Evolutionary conservation across 768 basidiomycete genomes (phyloP).

Genomic region (Boletus patriciae): DNA sequence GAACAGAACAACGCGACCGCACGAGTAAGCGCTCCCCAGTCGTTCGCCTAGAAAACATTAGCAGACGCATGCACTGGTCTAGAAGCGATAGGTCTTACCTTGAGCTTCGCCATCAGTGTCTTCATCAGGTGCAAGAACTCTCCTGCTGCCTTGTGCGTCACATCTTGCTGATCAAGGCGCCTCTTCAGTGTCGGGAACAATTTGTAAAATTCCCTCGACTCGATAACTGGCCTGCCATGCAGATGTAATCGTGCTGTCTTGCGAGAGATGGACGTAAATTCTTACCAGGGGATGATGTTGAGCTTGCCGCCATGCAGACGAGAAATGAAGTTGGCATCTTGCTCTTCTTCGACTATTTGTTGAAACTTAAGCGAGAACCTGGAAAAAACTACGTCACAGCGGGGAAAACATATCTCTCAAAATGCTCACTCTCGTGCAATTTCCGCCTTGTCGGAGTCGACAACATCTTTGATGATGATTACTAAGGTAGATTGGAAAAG

Average conservation of each 20-base stretch:
- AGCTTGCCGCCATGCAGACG: slow-evolving; percentile 55
- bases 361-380: slow-evolving; percentile 60
- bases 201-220: slow-evolving; percentile 56
- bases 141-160: slow-evolving; percentile 50
- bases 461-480: slow-evolving; percentile 70
- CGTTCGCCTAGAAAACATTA: slow-evolving; percentile 46
- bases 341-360: slow-evolving; percentile 59
- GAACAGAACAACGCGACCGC: slow-evolving; percentile 13
- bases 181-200: slow-evolving; percentile 48
- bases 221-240: slow-evolving; percentile 50
- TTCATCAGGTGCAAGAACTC: slow-evolving; percentile 58
- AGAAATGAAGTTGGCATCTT: slow-evolving; percentile 60
- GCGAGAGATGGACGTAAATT: neutral
- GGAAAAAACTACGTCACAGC: neutral
- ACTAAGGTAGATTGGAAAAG: slow-evolving; percentile 59
- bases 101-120: slow-evolving; percentile 64
- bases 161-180: slow-evolving; percentile 45
- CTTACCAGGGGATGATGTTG: slow-evolving; percentile 56
- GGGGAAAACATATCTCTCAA: neutral
- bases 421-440: slow-evolving; percentile 54
- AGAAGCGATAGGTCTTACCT: slow-evolving; percentile 36
- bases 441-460: slow-evolving; percentile 58
- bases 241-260: neutral
- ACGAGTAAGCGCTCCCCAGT: slow-evolving; percentile 65
- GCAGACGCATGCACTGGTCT: neutral